Evolutionary conservation across 768 basidiomycete species (phyloP).

Genomic region (Termitomyces sp.): DNA sequence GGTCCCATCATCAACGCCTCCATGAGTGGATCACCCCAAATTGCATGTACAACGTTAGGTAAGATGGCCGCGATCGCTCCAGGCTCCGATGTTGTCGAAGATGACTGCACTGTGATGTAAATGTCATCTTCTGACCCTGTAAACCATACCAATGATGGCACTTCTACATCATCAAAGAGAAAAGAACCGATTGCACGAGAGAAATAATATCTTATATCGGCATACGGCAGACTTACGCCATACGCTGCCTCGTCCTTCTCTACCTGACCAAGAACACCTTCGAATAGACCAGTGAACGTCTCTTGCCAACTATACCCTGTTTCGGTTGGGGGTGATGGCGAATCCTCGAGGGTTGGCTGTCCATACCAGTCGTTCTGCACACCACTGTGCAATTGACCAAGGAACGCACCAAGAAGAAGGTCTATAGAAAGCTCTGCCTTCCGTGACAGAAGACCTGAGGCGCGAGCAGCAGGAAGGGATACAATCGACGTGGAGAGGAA

Average conservation of each 20-base stretch:
- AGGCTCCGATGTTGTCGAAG: constrained; percentile 12
- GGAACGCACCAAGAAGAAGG: constrained; percentile 53
- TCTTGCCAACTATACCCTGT: constrained; percentile 72
- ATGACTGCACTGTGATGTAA: constrained; percentile 35
- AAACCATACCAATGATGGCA: constrained; percentile 62
- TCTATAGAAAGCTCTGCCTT: constrained; percentile 44
- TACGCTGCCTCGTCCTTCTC: constrained; percentile 20
- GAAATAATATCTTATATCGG: constrained; percentile 43
- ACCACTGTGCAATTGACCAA: constrained; percentile 56
- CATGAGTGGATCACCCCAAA: constrained; percentile 77
- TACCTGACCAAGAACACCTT: constrained; percentile 46
- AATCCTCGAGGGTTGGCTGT: constrained; percentile 26
- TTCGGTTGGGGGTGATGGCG: constrained; percentile 22
- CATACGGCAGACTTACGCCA: constrained; percentile 29
- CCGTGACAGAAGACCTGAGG: constrained; percentile 27
- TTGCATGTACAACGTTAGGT: constrained; percentile 45
- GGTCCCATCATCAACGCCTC: constrained; percentile 54
- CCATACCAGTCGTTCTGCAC: constrained; percentile 82
- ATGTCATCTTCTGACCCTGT: constrained; percentile 57
- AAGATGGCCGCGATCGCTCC: constrained; percentile 40
- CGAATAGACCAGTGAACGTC: constrained; percentile 57
- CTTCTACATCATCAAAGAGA: constrained; percentile 74
- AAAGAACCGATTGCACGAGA: constrained; percentile 71
- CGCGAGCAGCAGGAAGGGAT: constrained; percentile 34
- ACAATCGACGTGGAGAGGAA: constrained; percentile 30